Evolutionary conservation across 805 yeast genomes (phyloP), one percentile per base, ranked within the genome.

Genomic region (Zygosaccharomyces bailii): DNA sequence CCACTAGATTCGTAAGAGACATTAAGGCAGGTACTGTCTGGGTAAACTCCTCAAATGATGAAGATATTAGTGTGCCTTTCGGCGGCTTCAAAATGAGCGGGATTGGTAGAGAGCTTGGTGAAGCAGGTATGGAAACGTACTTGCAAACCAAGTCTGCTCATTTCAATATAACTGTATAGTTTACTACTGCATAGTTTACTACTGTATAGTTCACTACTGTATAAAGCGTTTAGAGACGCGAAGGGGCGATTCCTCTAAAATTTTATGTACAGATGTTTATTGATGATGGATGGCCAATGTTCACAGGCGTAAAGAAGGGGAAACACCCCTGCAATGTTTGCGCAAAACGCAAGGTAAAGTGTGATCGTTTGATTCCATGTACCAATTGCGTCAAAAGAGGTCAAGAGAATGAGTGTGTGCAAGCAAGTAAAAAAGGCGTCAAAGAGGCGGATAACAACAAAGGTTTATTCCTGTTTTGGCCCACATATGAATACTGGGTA

Each of bases 71-170:
- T 46, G 78, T 82, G 44, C 95, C 95, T 23, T 86, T 86, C 61
- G 95, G 95, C 38, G 95, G 95, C 32, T 83, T 78, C 66, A 84
- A 85, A 68, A 71, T 75, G 74, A 78, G 86, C 52, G 95, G 95
- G 51, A 72, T 84, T 51, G 95, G 95, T 48, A 78, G 91, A 55
- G 93, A 86, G 68, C 72, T 86, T 51, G 91, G 93, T 42, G 80
- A 79, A 61, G 79, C 76, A 58, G 95, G 87, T 40, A 75, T 86
- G 38, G 72, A 75, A 45, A 71, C 76, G 59, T 86, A 84, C 69
- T 76, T 87, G 16, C 88, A 84, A 69, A 74, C 77, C 45, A 86
- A 86, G 72, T 77, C 90, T 40, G 80, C 86, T 43, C 86, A 82
- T 56, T 78, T 86, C 19, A 59, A 53, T 36, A 38, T 58, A 11